These are phyloP conservation scores for Lactarius vividus DNA, from an alignment of 768 basidiomycete genomes.

Conservation along the genomic window DNA sequence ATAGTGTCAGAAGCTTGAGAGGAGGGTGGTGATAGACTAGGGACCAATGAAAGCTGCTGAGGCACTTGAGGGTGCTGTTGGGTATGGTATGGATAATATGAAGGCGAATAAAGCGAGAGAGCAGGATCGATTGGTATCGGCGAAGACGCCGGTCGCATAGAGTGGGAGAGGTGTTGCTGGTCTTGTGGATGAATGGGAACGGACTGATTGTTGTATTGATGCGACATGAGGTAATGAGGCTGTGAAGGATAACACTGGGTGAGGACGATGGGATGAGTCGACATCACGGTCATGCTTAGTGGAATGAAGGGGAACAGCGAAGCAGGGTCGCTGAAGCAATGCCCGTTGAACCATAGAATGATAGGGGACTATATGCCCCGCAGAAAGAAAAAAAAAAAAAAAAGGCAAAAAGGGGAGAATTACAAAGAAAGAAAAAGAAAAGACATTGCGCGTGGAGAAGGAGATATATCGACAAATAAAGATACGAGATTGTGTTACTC, in stretches of 20 bases:
- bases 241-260: conserved; percentile 34
- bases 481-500: background rate
- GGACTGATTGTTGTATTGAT: conserved; percentile 36
- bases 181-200: conserved; percentile 42
- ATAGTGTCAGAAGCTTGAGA: conserved; percentile 76
- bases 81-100: conserved; percentile 56
- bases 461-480: background rate
- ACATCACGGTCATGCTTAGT: conserved; percentile 15
- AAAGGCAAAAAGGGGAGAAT: background rate
- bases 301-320: background rate
- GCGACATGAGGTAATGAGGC: conserved; percentile 31
- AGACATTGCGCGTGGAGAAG: background rate
- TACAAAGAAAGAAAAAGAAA: background rate
- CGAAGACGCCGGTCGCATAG: conserved; percentile 56
- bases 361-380: background rate
- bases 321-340: background rate
- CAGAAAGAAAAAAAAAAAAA: background rate
- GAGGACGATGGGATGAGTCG: conserved; percentile 22
- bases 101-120: conserved; percentile 60
- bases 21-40: conserved; percentile 72
- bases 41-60: conserved; percentile 50
- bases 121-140: conserved; percentile 69
- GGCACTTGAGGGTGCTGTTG: conserved; percentile 47
- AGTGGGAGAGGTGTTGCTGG: conserved; percentile 34
- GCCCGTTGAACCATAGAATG: background rate